Base-by-base conservation (phyloP, 2,329 filamentous ascomycete species). In the Aureobasidium sp. region DNA sequence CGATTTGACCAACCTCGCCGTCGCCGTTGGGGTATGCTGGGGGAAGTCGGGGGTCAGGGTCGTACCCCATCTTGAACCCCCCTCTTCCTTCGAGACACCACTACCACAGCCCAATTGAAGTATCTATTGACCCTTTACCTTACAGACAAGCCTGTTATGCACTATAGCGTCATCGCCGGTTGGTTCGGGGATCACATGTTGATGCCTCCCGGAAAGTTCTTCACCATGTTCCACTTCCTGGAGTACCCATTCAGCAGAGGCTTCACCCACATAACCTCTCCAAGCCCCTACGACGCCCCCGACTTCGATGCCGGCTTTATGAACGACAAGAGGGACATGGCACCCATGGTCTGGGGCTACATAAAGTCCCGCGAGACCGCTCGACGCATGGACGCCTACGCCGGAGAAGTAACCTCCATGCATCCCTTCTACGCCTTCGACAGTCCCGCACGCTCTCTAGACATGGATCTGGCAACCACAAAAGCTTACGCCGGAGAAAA, bases 311-410 rank as follows among this genome's bases (percentile, higher is more conserved):
- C 87, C 1, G 88, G 88, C 27, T 92, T 91, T 78, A 91, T 92
- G 88, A 92, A 90, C 68, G 89, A 92, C 74, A 87, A 90, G 75
- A 81, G 89, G 29, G 89, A 92, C 69, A 91, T 92, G 88, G 88
- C 85, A 1, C 88, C 89, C 9, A 90, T 89, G 85, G 66, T 67
- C 10, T 62, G 61, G 58, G 48, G 49, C 4, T 91, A 91, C 75
- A 89, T 91, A 78, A 91, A 91, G 76, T 89, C 86, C 2, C 86
- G 88, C 62, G 88, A 91, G 79, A 91, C 88, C 3, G 89, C 89
- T 1, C 82, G 89, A 3, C 84, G 88, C 65, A 91, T 91, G 88
- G 82, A 86, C 30, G 85, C 88, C 0, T 44, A 90, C 66, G 88
- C 88, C 1, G 89, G 89, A 63, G 89, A 92, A 71, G 87, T 89